These are phyloP conservation scores for Cerrena zonata DNA, from an alignment of 1,284 basidiomycete species.

Conservation along the genomic window DNA sequence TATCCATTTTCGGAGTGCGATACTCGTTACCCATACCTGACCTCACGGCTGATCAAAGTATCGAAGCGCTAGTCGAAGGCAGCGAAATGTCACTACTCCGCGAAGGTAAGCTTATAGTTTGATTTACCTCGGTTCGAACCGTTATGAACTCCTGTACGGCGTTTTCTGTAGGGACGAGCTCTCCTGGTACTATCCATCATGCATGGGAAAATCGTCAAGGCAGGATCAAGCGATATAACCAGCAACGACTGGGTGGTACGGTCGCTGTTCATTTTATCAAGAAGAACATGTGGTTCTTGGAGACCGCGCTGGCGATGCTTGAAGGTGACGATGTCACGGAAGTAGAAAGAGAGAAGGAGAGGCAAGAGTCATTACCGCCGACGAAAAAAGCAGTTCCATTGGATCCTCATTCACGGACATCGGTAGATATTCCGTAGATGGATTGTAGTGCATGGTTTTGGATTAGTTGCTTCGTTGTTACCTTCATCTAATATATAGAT, in stretches of 20 bases:
- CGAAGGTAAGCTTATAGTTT: conserved; percentile 41
- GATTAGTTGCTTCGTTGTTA: not conserved
- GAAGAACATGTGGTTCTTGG: conserved; percentile 92
- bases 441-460: not conserved
- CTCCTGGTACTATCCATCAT: conserved; percentile 44
- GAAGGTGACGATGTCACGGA: conserved; percentile 63
- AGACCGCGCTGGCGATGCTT: conserved; percentile 84
- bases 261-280: conserved; percentile 96
- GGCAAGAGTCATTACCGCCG: not conserved
- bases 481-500: not conserved
- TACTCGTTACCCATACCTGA: conserved; percentile 68
- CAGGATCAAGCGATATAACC: conserved; percentile 58
- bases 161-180: conserved; percentile 27
- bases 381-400: not conserved
- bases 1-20: conserved; percentile 72
- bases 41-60: conserved; percentile 63
- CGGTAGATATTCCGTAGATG: not conserved
- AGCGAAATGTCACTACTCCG: conserved; percentile 69
- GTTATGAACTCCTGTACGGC: not conserved
- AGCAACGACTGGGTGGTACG: conserved; percentile 80
- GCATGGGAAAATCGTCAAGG: conserved; percentile 73
- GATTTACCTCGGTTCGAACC: not conserved
- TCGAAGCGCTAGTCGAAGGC: conserved; percentile 73
- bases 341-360: conserved; percentile 21
- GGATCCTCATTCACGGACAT: not conserved